These are phyloP conservation scores for Aspergillus uvarum DNA, from an alignment of 2,329 filamentous ascomycete genomes.

Conservation along the genomic window DNA sequence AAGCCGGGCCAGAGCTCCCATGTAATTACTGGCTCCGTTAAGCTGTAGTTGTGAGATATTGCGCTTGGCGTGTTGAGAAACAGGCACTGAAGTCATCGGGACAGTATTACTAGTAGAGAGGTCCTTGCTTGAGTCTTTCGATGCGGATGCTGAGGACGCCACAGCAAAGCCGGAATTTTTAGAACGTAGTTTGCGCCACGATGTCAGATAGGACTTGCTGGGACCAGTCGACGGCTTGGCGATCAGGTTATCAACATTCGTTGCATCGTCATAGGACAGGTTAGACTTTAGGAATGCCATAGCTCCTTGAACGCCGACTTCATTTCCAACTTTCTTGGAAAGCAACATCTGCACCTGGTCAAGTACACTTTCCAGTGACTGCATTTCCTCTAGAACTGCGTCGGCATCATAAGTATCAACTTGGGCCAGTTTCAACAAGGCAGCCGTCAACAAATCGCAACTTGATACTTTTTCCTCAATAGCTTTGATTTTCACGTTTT, in stretches of 20 bases:
- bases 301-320: slow-evolving; percentile 80
- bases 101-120: slow-evolving; percentile 68
- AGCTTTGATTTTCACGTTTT: slow-evolving; percentile 86
- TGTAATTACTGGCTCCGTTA: slow-evolving; percentile 84
- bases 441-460: slow-evolving; percentile 87
- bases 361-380: slow-evolving; percentile 77
- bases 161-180: slow-evolving; percentile 75
- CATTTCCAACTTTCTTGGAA: slow-evolving; percentile 82
- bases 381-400: slow-evolving; percentile 90
- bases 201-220: slow-evolving; percentile 76
- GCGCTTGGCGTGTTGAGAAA: slow-evolving; percentile 68
- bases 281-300: slow-evolving; percentile 70
- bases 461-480: slow-evolving; percentile 92
- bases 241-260: slow-evolving; percentile 37
- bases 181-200: slow-evolving; percentile 84
- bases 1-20: slow-evolving; percentile 82
- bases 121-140: slow-evolving; percentile 56
- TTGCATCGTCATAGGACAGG: slow-evolving; percentile 49
- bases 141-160: slow-evolving; percentile 33
- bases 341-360: slow-evolving; percentile 79
- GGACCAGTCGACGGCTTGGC: slow-evolving; percentile 59
- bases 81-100: slow-evolving; percentile 67
- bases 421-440: slow-evolving; percentile 75
- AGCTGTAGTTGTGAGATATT: slow-evolving; percentile 70
- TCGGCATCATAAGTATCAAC: slow-evolving; percentile 91